These are phyloP conservation scores for Teunomyces gatunensis DNA, from an alignment of 805 yeast species.

Conservation along the genomic window DNA sequence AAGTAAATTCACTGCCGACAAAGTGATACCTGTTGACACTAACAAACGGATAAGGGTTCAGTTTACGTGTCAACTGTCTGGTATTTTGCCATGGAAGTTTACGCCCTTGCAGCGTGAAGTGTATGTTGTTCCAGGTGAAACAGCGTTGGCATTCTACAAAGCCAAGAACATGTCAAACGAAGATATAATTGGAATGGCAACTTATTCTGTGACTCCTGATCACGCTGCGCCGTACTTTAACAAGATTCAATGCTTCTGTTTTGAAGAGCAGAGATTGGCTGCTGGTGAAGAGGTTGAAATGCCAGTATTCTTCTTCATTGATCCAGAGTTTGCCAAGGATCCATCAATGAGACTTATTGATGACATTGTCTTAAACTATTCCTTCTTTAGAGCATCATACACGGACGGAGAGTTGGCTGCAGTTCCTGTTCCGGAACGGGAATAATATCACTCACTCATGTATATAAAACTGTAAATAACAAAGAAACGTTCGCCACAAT, in stretches of 20 bases:
- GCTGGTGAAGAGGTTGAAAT: constrained; percentile 98
- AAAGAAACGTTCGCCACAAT: neutral
- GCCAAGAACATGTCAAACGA: constrained; percentile 84
- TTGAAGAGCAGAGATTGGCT: constrained; percentile 88
- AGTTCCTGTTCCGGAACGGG: constrained; percentile 20
- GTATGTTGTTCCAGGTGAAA: constrained; percentile 91
- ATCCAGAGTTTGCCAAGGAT: constrained; percentile 91
- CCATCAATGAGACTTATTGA: constrained; percentile 90
- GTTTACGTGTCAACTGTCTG: constrained; percentile 90
- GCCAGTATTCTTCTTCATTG: constrained; percentile 97
- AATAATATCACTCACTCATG: constrained; percentile 7
- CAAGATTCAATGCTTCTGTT: constrained; percentile 97
- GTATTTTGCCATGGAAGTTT: constrained; percentile 91
- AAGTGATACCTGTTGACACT: constrained; percentile 82
- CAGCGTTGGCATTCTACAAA: constrained; percentile 92
- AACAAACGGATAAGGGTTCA: constrained; percentile 77
- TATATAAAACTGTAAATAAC: constrained; percentile 8
- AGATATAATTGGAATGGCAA: constrained; percentile 97
- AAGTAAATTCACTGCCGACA: constrained; percentile 78
- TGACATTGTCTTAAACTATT: constrained; percentile 86
- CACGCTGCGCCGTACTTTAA: constrained; percentile 95
- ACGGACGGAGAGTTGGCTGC: constrained; percentile 42
- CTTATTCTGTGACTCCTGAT: constrained; percentile 94
- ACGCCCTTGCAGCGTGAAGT: constrained; percentile 94
- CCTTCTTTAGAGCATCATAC: constrained; percentile 73